Evolutionary conservation across 768 basidiomycete genomes (phyloP).

Genomic region (Gelatoporia subvermispora): DNA sequence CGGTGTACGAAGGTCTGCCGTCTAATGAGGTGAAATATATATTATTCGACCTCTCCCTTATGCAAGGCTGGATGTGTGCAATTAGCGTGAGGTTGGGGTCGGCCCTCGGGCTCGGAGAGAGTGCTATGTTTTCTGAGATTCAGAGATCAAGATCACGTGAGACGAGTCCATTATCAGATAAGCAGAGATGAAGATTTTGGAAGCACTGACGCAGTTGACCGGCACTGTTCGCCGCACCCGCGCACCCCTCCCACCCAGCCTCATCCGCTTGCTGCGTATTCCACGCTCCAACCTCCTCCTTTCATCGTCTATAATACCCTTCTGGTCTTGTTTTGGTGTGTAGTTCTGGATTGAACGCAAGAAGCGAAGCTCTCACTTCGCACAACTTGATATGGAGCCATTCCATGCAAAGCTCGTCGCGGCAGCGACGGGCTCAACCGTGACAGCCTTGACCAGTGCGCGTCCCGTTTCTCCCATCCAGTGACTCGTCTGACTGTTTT

Average conservation of each 20-base stretch:
- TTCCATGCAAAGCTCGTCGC: slow-evolving; percentile 78
- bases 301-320: neutral
- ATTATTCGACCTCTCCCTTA: neutral
- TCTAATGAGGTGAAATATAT: slow-evolving; percentile 4
- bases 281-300: neutral
- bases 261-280: neutral
- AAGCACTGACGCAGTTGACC: slow-evolving; percentile 3
- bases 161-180: slow-evolving; percentile 5
- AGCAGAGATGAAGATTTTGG: slow-evolving; percentile 1
- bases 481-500: neutral
- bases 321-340: no score
- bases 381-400: no score
- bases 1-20: slow-evolving; percentile 2
- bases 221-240: neutral
- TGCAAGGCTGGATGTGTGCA: no score
- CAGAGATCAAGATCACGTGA: neutral
- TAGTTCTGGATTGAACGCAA: no score
- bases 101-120: no score
- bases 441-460: slow-evolving; percentile 82
- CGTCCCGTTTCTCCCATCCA: slow-evolving; percentile 2
- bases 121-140: no score
- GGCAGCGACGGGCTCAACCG: slow-evolving; percentile 70
- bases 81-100: no score
- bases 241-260: neutral
- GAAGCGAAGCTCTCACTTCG: no score